Evolutionary conservation across 2,329 filamentous ascomycete species (phyloP), one percentile per base, ranked within the genome.

Genomic region (Simplicillium sp.): DNA sequence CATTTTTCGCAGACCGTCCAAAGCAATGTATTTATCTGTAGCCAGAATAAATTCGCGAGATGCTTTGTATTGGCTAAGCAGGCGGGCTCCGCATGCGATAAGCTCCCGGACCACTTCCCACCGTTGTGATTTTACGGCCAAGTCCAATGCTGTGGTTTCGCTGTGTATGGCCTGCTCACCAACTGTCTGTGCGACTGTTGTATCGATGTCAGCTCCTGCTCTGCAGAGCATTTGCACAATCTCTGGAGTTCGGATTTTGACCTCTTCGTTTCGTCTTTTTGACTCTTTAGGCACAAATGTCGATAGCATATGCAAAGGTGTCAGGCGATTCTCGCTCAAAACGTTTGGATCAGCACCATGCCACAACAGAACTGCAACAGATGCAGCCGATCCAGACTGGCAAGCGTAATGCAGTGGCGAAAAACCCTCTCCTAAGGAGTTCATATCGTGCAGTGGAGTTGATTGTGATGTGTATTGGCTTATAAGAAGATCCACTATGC

Each of bases 101-200:
- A 39, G 37, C 16, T 39, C 37, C 11, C 37, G 37, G 33, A 39
- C 37, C 3, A 39, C 28, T n/a, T 39, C 37, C 37, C 37, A 39
- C 11, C 37, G 37, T 18, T 39, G 32, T 34, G 37, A 16, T 4
- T 7, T 7, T 11, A 39, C 29, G 6, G 37, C 28, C 28, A 39
- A n/a, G 14, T 39, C 37, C 7, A 39, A n/a, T 6, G 37, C 25
- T 3, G 37, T 39, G 18, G 37, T 18, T 11, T 33, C 7, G 5
- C 32, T 13, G 32, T 14, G 14, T 13, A 4, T 9, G 9, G 9
- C 9, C n/a, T 31, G 5, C 4, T 20, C 37, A 9, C 20, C 28
- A 17, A 15, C 4, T 3, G 15, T 13, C 5, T 29, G 6, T 7
- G 11, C 4, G 3, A 34, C 37, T 32, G 37, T 39, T 5, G 28